phyloP scores from a whole-genome alignment of 1,284 basidiomycete genomes.

The Schizopora paradoxa region DNA sequence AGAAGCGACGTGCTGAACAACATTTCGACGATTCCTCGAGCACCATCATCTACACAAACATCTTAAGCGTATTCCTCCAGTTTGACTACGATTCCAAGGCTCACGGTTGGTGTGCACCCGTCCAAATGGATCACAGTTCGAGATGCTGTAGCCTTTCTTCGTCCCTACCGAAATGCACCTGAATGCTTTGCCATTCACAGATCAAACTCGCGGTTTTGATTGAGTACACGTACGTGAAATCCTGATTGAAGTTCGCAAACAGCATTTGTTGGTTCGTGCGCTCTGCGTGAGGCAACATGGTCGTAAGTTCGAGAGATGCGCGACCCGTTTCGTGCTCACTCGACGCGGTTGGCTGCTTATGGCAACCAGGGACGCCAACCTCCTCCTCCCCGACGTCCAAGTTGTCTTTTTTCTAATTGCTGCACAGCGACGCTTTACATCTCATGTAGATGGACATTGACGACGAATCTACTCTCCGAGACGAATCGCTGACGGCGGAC shows the following conservation, averaged over 20 bases:
- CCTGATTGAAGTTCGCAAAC: slow-evolving; percentile 86
- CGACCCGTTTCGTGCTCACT: background rate
- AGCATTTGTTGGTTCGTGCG: slow-evolving; percentile 54
- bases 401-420: background rate
- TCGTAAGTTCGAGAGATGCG: slow-evolving; percentile 5
- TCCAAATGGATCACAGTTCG: slow-evolving; percentile 97
- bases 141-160: slow-evolving; percentile 92
- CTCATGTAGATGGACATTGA: background rate
- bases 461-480: background rate
- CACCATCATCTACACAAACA: slow-evolving; percentile 68
- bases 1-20: slow-evolving; percentile 98
- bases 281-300: slow-evolving; percentile 30
- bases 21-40: slow-evolving; percentile 97
- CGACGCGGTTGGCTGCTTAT: slow-evolving; percentile 18
- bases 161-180: slow-evolving; percentile 95
- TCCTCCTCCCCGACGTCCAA: background rate
- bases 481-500: background rate
- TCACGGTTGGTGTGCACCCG: slow-evolving; percentile 91
- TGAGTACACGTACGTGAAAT: slow-evolving; percentile 62
- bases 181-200: background rate
- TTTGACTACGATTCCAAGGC: slow-evolving; percentile 23
- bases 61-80: background rate
- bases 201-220: background rate
- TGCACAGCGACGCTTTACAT: too few relatives aligned
- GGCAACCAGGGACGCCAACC: background rate